Conservation (phyloP, 2,329 filamentous ascomycete genomes). For the Diaporthe amygdali region DNA sequence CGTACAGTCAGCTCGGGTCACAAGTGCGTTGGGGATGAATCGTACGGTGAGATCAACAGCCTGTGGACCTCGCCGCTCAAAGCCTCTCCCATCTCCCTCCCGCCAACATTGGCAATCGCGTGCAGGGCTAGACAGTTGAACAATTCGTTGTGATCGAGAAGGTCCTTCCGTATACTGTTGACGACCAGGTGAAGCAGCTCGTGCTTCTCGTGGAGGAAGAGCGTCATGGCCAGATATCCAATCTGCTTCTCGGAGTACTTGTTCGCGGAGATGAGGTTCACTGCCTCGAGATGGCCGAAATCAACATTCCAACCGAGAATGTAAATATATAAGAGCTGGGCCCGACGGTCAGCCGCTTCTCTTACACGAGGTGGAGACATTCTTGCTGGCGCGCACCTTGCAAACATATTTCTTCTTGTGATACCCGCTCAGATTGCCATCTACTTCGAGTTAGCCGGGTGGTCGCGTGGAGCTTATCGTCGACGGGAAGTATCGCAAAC, state of each 20-base stretch:
- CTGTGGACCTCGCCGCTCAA: conserved; percentile 90
- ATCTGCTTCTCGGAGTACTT: conserved; percentile 99
- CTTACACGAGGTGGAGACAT: not conserved
- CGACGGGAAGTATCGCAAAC: conserved; percentile 42
- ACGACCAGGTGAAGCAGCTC: conserved; percentile 95
- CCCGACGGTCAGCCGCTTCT: conserved; percentile 25
- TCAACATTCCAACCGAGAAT: conserved; percentile 99
- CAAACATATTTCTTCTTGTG: conserved; percentile 99
- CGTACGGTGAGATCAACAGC: conserved; percentile 91
- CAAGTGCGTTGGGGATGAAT: conserved; percentile 28
- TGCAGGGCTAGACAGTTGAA: conserved; percentile 97
- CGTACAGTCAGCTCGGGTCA: conserved; percentile 3
- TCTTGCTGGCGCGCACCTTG: conserved; percentile 65
- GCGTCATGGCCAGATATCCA: conserved; percentile 94
- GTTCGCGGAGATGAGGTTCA: conserved; percentile 93
- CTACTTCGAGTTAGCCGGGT: conserved; percentile 47
- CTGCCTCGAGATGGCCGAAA: conserved; percentile 96
- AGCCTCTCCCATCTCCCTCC: conserved; percentile 96
- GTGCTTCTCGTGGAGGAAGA: conserved; percentile 97
- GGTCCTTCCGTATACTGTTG: conserved; percentile 96
- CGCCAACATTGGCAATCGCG: conserved; percentile 96
- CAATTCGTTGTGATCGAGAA: conserved; percentile 93
- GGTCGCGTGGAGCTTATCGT: not conserved
- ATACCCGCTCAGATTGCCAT: conserved; percentile 91
- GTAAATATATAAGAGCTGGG: conserved; percentile 90